These are phyloP conservation scores for Hymenoscyphus salicellus DNA, from an alignment of 2,329 filamentous ascomycete species.

Conservation along the genomic window DNA sequence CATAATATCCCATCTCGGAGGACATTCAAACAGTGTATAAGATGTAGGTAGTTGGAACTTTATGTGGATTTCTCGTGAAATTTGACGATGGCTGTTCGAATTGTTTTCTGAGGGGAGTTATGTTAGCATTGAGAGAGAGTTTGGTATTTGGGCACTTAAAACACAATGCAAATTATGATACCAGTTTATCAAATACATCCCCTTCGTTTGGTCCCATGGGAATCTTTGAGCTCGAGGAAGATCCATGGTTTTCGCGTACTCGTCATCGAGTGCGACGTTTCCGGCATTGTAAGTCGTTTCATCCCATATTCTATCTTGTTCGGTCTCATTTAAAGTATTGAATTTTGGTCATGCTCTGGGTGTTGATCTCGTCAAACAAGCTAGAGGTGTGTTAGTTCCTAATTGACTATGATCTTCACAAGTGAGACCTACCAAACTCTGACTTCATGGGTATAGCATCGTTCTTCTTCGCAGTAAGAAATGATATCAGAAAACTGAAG, in stretches of 20 bases:
- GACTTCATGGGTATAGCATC: too few species aligned
- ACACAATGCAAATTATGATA: background rate
- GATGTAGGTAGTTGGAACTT: background rate
- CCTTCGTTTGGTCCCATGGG: background rate
- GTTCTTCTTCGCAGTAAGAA: too few species aligned
- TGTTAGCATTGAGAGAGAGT: background rate
- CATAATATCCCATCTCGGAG: background rate
- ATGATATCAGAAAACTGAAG: too few species aligned
- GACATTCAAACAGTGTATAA: background rate
- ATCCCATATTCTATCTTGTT: too few species aligned
- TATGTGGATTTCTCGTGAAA: background rate
- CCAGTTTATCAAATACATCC: background rate
- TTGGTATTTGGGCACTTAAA: background rate
- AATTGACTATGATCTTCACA: too few species aligned
- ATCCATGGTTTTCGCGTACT: background rate
- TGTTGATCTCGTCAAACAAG: too few species aligned
- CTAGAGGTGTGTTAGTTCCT: too few species aligned
- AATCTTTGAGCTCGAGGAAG: background rate
- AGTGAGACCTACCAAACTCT: too few species aligned
- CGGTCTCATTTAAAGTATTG: too few species aligned
- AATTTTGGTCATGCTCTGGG: too few species aligned
- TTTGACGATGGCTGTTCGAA: background rate
- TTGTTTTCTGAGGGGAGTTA: background rate
- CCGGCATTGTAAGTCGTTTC: background rate
- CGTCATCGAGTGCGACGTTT: background rate